phyloP scores from a whole-genome alignment of 129 eudicot species.

The Arctium minus region DNA sequence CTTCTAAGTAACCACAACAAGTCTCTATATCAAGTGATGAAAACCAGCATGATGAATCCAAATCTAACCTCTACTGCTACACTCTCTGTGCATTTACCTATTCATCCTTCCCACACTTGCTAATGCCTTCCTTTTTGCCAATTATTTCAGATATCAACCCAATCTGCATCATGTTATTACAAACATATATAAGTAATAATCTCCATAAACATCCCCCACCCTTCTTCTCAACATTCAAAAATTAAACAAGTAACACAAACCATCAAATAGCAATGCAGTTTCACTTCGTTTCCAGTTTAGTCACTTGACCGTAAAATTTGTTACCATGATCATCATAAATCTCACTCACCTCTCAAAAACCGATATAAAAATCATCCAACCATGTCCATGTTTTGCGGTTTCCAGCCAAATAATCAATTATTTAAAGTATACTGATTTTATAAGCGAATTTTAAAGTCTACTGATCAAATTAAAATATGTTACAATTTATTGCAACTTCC shows the following conservation, averaged over 20 bases:
- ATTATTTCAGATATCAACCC: slow-evolving; percentile 16
- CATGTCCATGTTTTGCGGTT: neutral
- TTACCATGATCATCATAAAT: neutral
- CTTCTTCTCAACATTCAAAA: neutral
- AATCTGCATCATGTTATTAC: slow-evolving; percentile 25
- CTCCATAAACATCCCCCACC: neutral
- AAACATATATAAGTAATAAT: neutral
- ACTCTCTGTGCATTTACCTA: slow-evolving; percentile 33
- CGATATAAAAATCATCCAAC: neutral
- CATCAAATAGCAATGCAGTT: neutral
- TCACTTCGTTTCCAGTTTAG: neutral
- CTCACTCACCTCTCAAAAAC: too few species aligned
- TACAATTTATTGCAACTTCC: neutral
- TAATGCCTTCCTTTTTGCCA: slow-evolving; percentile 17
- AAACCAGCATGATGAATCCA: slow-evolving; percentile 14
- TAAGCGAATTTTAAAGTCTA: neutral
- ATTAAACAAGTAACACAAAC: neutral
- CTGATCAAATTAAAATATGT: neutral
- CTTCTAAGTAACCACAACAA: neutral
- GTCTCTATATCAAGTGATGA: neutral
- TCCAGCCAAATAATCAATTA: neutral
- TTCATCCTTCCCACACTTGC: neutral
- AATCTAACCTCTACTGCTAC: slow-evolving; percentile 32
- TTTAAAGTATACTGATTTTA: neutral
- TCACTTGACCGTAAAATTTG: neutral